Percentiles rank a stretch among this genome's conserved stretches.
Evolutionary conservation across 495 filamentous ascomycete genomes (phyloP).

Genomic region (Penicillium nucicola): DNA sequence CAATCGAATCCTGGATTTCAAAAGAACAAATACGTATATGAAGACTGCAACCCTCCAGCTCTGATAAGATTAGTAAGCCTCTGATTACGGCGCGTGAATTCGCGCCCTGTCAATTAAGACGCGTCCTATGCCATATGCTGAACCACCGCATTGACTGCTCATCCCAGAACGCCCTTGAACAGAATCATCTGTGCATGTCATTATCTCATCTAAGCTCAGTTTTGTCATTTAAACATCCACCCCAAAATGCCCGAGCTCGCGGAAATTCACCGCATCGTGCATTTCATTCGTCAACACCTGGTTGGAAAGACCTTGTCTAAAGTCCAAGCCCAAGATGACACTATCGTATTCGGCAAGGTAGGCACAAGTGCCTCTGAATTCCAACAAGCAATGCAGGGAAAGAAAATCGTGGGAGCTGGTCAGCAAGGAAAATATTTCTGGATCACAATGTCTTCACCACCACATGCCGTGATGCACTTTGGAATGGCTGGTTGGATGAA

Average conservation of each 20-base stretch:
- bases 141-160: neutral
- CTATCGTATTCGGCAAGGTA: constrained; percentile 81
- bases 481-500: constrained; percentile 90
- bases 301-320: constrained; percentile 75
- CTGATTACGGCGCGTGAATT: too few relatives aligned
- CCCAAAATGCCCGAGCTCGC: constrained; percentile 76
- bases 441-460: constrained; percentile 68
- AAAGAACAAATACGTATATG: too few relatives aligned
- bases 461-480: constrained; percentile 89
- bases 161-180: neutral
- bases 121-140: neutral
- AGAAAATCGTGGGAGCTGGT: constrained; percentile 68
- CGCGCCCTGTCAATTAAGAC: too few relatives aligned
- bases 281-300: constrained; percentile 75
- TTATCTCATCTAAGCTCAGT: neutral
- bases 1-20: too few relatives aligned
- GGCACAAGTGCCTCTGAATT: constrained; percentile 74
- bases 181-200: neutral
- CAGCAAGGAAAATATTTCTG: constrained; percentile 98
- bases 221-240: neutral
- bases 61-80: too few relatives aligned
- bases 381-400: constrained; percentile 67
- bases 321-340: constrained; percentile 71
- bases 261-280: constrained; percentile 82
- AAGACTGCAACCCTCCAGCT: too few relatives aligned